Base-by-base conservation (phyloP, 805 yeast genomes). In the Saturnispora saitoi region DNA sequence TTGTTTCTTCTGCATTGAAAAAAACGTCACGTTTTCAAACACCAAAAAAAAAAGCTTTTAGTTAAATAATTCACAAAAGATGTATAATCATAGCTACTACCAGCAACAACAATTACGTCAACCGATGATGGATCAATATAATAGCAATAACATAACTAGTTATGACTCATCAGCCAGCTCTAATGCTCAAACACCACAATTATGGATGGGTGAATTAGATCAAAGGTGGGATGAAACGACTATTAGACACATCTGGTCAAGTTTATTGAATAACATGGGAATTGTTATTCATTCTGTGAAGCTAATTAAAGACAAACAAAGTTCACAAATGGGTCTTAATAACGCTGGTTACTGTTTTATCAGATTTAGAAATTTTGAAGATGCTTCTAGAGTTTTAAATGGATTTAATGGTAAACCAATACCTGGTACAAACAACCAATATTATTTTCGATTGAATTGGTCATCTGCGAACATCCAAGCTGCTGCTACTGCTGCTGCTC, bases 141-240 rank as follows among this genome's bases (percentile, higher is more conserved):
- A 32, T 17, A 32, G 31, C 22, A 45, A 26, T 28, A 24, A 14
- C 20, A 15, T 30, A 17, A 24, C 14, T 17, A 34, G 19, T 34
- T 34, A 34, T 17, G 38, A 34, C 14, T 19, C 30, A 26, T 32
- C 14, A 11, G 9, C 19, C 14, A 37, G 42, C 11, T 44, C 48
- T 15, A 54, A 51, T 40, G 55, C 52, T 2, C 63, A 58, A 50
- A 55, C 60, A 22, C 67, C 66, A 36, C 81, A 77, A 54, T 60
- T 85, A 44, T 85, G 90, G 84, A 90, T 89, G 95, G 97, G 96
- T 20, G 96, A 87, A 58, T 67, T 89, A 41, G 96, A 88, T 56
- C 86, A 86, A 9, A 70, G 76, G 62, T 86, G 95, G 89, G 86
- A 84, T 51, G 96, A 89, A 61, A 63, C 68, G 36, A 69, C 76